Evolutionary conservation across 176 grass and related monocot genomes (phyloP), one percentile per base, ranked within the genome.

Genomic region (Musa itinerans): DNA sequence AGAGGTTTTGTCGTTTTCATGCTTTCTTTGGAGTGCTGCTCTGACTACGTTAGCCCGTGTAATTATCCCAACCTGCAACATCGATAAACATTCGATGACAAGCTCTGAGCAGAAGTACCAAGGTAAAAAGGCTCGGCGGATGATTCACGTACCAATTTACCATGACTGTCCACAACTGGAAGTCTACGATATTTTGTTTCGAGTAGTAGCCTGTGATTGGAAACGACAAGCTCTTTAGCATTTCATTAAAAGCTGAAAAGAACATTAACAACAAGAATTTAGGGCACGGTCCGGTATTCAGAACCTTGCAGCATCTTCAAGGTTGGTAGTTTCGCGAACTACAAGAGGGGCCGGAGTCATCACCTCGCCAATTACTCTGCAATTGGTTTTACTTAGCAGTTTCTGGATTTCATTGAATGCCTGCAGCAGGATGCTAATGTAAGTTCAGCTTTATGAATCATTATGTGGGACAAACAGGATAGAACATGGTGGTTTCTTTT

Each of bases 381-480:
- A 89, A 21, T 87, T 86, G 29, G 89, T 96, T 89, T 96, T 96
- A 77, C 80, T 89, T 54, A 96, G 72, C 68, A 96, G 78, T 70
- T 67, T 96, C 68, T 92, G 92, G 54, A 96, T 87, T 85, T 96
- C 85, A 22, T 70, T 88, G 73, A 96, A 96, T 84, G 89, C 78
- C 92, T 96, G 79, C 58, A 16, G 62, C 63, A 70, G 20, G 6
- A 21, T 1, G 17, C 15, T 7, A 15, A 17, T n/a, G 20, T 62
- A n/a, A 62, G 13, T 62, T 62, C 57, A 62, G 15, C 57, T 19
- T 15, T 62, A 15, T 17, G 57, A 17, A 62, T 19, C 34, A 21
- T 16, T 1, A 6, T 19, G 8, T 62, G 9, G 13, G 1, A 62
- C 13, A 21, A 62, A 19, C 57, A 62, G 57, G 34, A 43, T 4